These are phyloP conservation scores for Oldenlandia corymbosa DNA, from an alignment of 257 asterid species.

Conservation along the genomic window DNA sequence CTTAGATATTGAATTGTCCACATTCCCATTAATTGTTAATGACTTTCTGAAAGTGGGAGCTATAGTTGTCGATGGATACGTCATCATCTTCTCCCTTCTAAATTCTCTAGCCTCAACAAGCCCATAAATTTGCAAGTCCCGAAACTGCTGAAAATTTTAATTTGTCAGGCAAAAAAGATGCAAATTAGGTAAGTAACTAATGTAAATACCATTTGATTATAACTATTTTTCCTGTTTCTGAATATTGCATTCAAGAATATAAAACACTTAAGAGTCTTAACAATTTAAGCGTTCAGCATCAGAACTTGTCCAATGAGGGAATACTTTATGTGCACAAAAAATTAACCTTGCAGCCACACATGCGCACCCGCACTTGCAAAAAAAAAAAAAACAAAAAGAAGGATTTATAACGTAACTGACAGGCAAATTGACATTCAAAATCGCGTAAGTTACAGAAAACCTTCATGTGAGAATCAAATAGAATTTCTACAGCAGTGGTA, in stretches of 20 bases:
- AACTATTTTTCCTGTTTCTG: neutral
- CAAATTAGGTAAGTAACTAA: constrained; percentile 7
- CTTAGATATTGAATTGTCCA: constrained; percentile 23
- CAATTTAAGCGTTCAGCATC: neutral
- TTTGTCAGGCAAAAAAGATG: constrained; percentile 10
- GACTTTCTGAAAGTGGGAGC: constrained; percentile 36
- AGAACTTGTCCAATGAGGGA: neutral
- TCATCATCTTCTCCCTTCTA: constrained; percentile 30
- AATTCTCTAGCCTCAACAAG: constrained; percentile 33
- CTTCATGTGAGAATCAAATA: neutral
- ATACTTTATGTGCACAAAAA: too few relatives aligned
- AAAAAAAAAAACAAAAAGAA: neutral
- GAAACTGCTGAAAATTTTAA: constrained; percentile 33
- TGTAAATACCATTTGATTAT: neutral
- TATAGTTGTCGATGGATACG: constrained; percentile 23
- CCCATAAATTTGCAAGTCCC: constrained; percentile 56
- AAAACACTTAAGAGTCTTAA: neutral
- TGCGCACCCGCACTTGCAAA: too few relatives aligned
- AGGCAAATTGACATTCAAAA: neutral
- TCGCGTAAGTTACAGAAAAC: neutral
- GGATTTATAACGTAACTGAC: neutral
- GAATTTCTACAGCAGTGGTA: neutral
- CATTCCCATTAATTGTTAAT: constrained; percentile 34
- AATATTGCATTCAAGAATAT: neutral
- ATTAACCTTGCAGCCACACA: too few relatives aligned